Evolutionary conservation across 2,329 filamentous ascomycete genomes (phyloP).

Genomic region (Capronia epimyces): DNA sequence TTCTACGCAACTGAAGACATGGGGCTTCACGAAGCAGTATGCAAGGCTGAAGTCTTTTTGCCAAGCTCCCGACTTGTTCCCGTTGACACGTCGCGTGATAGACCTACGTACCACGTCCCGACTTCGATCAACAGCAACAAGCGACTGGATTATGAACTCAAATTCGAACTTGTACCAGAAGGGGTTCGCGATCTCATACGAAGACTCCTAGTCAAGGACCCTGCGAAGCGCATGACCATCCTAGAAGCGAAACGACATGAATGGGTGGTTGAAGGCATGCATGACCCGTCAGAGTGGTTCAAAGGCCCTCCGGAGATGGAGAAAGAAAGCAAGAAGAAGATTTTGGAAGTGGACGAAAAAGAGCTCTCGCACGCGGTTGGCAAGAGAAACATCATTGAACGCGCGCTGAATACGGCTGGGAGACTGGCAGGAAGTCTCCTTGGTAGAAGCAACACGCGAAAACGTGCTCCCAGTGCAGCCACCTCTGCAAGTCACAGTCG

Average conservation of each 20-base stretch:
- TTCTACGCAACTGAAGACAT: conserved; percentile 82
- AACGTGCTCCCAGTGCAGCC: conserved; percentile 50
- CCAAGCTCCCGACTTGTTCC: conserved; percentile 76
- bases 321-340: conserved; percentile 69
- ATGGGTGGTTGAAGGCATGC: conserved; percentile 78
- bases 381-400: conserved; percentile 79
- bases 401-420: conserved; percentile 48
- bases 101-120: conserved; percentile 28
- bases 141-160: conserved; percentile 69
- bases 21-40: conserved; percentile 85
- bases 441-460: conserved; percentile 37
- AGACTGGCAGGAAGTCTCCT: conserved; percentile 66
- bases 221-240: conserved; percentile 78
- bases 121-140: conserved; percentile 59
- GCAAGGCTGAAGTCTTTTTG: conserved; percentile 86
- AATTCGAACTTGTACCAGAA: conserved; percentile 80
- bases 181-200: conserved; percentile 71
- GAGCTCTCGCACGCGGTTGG: conserved; percentile 89
- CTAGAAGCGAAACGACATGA: conserved; percentile 89
- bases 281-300: conserved; percentile 74
- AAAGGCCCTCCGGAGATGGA: conserved; percentile 89
- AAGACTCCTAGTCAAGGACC: conserved; percentile 81
- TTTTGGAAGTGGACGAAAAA: conserved; percentile 76
- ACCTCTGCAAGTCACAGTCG: conserved; percentile 48
- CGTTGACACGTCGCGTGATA: conserved; percentile 40